Evolutionary conservation across 1,139 yeast genomes (phyloP), one percentile per base, ranked within the genome.

Genomic region (Kodamaea sp.): DNA sequence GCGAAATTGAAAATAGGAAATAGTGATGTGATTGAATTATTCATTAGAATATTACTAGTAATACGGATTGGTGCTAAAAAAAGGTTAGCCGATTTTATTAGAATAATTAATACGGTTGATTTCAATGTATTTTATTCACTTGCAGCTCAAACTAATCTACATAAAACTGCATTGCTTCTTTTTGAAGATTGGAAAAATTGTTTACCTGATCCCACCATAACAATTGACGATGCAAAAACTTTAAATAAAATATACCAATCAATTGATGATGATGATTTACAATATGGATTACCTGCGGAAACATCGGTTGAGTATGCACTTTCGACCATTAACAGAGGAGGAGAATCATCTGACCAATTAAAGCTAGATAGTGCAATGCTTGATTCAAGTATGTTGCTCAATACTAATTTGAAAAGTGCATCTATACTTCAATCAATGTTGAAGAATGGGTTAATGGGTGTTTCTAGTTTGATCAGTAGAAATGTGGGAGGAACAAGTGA

Each of bases 201-300:
- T 7, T 27, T 26, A 2, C 7, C 10, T 5, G 40, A 32, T 15
- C 11, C 27, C 2, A 12, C 12, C 7, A 33, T 40, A 5, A n/a
- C 35, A 8, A 6, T 12, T 6, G 31, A 25, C 4, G 54, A 55
- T 24, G 44, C 57, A 8, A 36, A 42, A 0, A 39, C 55, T 3
- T 49, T 79, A 23, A 45, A 63, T 6, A 36, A 42, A 1, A 65
- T 82, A 2, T 84, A 81, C 50, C 65, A 66, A 11, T 53, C 67
- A 0, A 62, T 81, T 4, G 78, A 75, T 38, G 88, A 84, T 46
- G 66, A 70, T 2, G 95, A 87, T 53, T 58, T 84, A 31, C 52
- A 73, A 2, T 69, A 70, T 48, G 94, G 94, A 0, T 58, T 84
- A 7, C 88, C 88, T 0, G 70, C 75, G 10, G 67, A 71, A 22